Base-by-base conservation (phyloP, 148 eudicot species). In the Nepenthes mirabilis region DNA sequence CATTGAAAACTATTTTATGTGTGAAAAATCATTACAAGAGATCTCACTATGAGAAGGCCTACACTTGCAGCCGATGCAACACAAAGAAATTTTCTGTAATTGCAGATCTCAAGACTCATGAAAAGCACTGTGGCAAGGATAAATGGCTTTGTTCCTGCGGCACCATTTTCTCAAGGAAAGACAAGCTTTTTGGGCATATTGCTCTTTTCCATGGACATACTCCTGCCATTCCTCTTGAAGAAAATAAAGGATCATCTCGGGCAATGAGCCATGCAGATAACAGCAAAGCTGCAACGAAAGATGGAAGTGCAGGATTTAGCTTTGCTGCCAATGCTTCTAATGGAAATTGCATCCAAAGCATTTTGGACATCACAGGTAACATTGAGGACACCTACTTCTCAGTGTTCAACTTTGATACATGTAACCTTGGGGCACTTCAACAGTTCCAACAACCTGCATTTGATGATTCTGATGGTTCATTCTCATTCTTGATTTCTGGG, bases 61-160 rank as follows among this genome's bases (percentile, higher is more conserved):
- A 78, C 70, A 81, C 80, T 63, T 83, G 89, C 64, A 80, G 83
- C 34, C 62, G 89, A 43, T 83, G 89, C 76, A 66, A 83, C 34
- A 65, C 74, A 3, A 83, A 83, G 71, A 83, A 73, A 47, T 83
- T 83, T 52, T 83, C 89, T 0, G 89, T 83, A 2, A 71, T 83
- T 56, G 89, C 89, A 12, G 89, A 83, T 65, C 79, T 83, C 36
- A 83, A 81, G 69, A 83, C 89, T 2, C 89, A 83, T 52, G 89
- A 83, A 58, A 83, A 83, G 77, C 89, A 83, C 50, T 83, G 89
- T 69, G 98, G 98, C 5, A 75, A 79, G 67, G 98, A 91, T 70
- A 88, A 82, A 70, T 91, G 98, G 98, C 79, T 88, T 57, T 91
- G 98, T 65, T 91, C 98, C 14, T 91, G 98, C 68, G 98, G 98